Percentiles rank a stretch among this genome's conserved stretches.
These are phyloP conservation scores for Exophiala bonariae DNA, from an alignment of 2,329 filamentous ascomycete species.

Conservation along the genomic window DNA sequence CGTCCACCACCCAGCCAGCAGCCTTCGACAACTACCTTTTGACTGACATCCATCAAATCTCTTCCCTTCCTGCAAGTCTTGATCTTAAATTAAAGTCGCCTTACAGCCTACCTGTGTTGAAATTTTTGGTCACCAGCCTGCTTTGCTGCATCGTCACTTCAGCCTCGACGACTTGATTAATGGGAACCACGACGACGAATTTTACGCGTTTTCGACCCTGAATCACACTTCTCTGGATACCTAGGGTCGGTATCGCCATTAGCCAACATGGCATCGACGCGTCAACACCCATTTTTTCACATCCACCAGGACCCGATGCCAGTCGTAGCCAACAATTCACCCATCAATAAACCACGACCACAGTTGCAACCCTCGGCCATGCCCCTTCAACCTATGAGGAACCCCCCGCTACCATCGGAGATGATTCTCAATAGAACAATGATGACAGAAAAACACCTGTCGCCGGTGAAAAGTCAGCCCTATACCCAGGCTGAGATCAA, in stretches of 20 bases:
- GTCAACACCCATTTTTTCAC: slow-evolving; percentile 51
- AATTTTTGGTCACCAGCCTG: too few relatives aligned
- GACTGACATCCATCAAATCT: slow-evolving; percentile 20
- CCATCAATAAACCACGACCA: slow-evolving; percentile 35
- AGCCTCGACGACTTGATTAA: slow-evolving; percentile 12
- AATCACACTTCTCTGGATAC: slow-evolving; percentile 12
- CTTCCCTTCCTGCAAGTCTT: slow-evolving; percentile 8
- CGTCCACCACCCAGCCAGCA: slow-evolving; percentile 16
- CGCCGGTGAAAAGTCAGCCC: slow-evolving; percentile 70
- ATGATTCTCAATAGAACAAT: slow-evolving; percentile 65
- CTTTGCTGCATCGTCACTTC: not conserved
- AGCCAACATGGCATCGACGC: slow-evolving; percentile 29
- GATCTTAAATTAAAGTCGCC: not conserved
- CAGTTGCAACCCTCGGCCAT: slow-evolving; percentile 55
- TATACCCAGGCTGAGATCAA: slow-evolving; percentile 54
- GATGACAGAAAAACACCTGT: slow-evolving; percentile 37
- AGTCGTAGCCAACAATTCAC: slow-evolving; percentile 37
- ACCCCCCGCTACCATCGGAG: slow-evolving; percentile 54
- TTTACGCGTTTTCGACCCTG: slow-evolving; percentile 22
- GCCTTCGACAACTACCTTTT: slow-evolving; percentile 6
- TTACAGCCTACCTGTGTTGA: not conserved
- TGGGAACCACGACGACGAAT: slow-evolving; percentile 12
- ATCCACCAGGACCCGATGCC: slow-evolving; percentile 59
- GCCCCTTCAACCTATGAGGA: slow-evolving; percentile 36
- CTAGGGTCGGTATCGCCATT: slow-evolving; percentile 9